Evolutionary conservation across 2,329 filamentous ascomycete species (phyloP).

Genomic region (Tolypocladium tundrense): DNA sequence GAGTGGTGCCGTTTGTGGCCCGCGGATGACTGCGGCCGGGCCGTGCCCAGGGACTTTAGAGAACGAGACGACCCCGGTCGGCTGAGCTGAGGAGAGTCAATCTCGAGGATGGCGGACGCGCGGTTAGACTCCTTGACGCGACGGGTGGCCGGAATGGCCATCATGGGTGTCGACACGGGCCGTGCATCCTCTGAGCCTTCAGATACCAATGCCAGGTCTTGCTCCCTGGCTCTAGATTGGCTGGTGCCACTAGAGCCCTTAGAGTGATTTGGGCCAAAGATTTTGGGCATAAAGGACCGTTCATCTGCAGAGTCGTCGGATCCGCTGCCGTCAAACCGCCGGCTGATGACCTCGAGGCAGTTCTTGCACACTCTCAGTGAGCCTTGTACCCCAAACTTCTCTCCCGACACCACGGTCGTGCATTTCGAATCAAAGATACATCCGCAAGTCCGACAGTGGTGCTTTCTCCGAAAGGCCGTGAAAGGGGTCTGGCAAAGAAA

Average conservation of each 20-base stretch:
- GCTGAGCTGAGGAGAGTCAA: conserved; percentile 71
- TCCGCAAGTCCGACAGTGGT: conserved; percentile 93
- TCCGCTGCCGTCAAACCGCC: conserved; percentile 73
- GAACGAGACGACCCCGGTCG: conserved; percentile 93
- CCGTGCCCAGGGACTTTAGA: conserved; percentile 59
- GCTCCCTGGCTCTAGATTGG: conserved; percentile 24
- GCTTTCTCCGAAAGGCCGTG: conserved; percentile 87
- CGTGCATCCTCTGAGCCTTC: conserved; percentile 36
- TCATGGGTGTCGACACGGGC: conserved; percentile 56
- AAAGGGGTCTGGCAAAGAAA: conserved; percentile 87
- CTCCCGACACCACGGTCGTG: conserved; percentile 80
- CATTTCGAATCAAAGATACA: conserved; percentile 98
- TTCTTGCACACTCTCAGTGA: conserved; percentile 85
- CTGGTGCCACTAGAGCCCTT: conserved; percentile 25
- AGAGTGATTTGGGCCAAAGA: conserved; percentile 45
- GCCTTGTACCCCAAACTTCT: conserved; percentile 76
- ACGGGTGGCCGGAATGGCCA: conserved; percentile 58
- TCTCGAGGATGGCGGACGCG: conserved; percentile 82
- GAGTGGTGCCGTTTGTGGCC: conserved; percentile 80
- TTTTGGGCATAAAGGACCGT: conserved; percentile 55
- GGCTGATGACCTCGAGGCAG: conserved; percentile 83
- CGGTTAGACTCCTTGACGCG: conserved; percentile 67
- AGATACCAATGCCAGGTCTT: conserved; percentile 29
- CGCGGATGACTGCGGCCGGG: conserved; percentile 61
- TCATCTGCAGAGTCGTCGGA: conserved; percentile 84